Evolutionary conservation across 2,329 filamentous ascomycete species (phyloP).

Genomic region (Pseudopithomyces maydicus): DNA sequence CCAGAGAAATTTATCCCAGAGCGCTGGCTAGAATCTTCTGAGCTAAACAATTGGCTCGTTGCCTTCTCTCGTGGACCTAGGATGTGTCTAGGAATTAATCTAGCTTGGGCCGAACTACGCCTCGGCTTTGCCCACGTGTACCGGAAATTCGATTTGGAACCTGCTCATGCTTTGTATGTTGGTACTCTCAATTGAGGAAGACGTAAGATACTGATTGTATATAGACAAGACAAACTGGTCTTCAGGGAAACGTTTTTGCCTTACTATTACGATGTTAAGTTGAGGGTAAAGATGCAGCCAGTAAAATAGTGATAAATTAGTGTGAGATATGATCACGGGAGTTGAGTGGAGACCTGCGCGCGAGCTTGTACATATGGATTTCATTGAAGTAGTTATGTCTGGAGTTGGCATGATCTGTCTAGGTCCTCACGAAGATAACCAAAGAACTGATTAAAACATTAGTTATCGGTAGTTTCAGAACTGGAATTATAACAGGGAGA

Average conservation of each 20-base stretch:
- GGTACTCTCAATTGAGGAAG: not conserved
- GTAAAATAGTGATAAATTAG: not conserved
- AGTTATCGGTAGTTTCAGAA: no score
- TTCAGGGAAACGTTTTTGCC: not conserved
- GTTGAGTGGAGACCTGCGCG: no score
- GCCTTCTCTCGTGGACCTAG: constrained; percentile 44
- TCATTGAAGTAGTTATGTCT: no score
- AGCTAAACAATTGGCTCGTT: constrained; percentile 36
- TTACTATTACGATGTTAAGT: not conserved
- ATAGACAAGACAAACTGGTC: not conserved
- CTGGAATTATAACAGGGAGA: no score
- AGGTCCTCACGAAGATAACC: no score
- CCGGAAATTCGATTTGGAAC: constrained; percentile 37
- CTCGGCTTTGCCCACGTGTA: constrained; percentile 35
- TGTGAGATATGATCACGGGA: no score
- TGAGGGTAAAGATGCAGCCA: constrained; percentile 11
- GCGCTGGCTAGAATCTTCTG: constrained; percentile 9
- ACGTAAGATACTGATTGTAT: not conserved
- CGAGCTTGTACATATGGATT: no score
- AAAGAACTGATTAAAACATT: no score
- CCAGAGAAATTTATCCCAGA: not conserved
- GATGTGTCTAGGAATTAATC: constrained; percentile 39
- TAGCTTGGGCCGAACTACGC: constrained; percentile 43
- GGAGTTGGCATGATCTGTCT: no score
- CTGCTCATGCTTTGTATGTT: constrained; percentile 25